Conservation (phyloP, 345 rosid species). For the Eutrema yunnanense region DNA sequence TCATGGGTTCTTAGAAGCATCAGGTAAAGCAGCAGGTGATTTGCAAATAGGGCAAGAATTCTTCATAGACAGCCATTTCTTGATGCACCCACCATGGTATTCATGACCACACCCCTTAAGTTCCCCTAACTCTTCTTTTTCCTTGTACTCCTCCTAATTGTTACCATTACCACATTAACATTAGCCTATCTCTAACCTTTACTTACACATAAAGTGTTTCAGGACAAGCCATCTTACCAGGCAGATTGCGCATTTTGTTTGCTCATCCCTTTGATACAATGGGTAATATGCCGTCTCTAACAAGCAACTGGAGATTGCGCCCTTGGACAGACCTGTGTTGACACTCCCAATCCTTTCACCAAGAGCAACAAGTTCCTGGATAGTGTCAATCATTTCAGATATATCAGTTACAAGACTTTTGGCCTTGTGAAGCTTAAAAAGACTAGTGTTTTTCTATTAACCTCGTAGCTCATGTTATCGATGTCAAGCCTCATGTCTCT, state of each 20-base stretch:
- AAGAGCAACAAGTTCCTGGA: constrained; percentile 77
- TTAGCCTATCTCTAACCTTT: not conserved
- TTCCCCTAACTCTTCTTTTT: constrained; percentile 49
- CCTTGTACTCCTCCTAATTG: constrained; percentile 67
- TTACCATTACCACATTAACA: constrained; percentile 1
- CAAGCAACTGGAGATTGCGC: constrained; percentile 49
- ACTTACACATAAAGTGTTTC: not conserved
- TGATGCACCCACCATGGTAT: constrained; percentile 69
- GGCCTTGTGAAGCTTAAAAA: not conserved
- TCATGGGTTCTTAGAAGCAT: constrained; percentile 28
- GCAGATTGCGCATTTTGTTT: constrained; percentile 66
- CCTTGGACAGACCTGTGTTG: constrained; percentile 72
- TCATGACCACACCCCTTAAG: constrained; percentile 64
- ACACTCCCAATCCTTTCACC: constrained; percentile 89
- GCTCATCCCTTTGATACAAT: constrained; percentile 41
- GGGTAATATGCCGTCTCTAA: constrained; percentile 35
- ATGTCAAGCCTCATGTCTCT: constrained; percentile 83
- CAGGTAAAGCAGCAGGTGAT: constrained; percentile 48
- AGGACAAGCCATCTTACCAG: constrained; percentile 47
- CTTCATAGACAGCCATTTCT: constrained; percentile 84
- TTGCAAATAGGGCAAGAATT: constrained; percentile 88
- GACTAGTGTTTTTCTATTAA: constrained; percentile 1
- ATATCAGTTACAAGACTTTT: constrained; percentile 1
- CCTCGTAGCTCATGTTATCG: constrained; percentile 91
- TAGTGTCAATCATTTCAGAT: constrained; percentile 1